Evolutionary conservation across 2,329 filamentous ascomycete species (phyloP), one percentile per base, ranked within the genome.

Genomic region (Xylariomycetidae sp.): DNA sequence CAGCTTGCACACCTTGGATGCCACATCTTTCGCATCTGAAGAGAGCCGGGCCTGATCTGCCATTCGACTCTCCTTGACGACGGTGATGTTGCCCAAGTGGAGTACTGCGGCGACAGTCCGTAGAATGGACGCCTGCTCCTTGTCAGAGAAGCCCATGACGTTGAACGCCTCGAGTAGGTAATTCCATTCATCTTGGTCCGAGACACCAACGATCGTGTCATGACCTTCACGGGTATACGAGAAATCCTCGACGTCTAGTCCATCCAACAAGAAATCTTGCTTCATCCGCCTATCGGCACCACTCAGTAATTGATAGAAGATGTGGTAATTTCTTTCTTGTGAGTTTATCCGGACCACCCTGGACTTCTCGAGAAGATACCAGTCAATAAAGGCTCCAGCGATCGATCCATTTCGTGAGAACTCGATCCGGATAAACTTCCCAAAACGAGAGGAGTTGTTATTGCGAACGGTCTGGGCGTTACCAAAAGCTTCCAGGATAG

Each of bases 351-450:
- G 82, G 14, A 98, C 90, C 6, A 98, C 92, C 49, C 92, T 79
- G n/a, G 92, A 98, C 62, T 98, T 98, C 56, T 98, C 92, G 11
- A 98, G 69, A 1, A 98, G 72, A 61, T 97, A 98, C 92, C 92
- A 98, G 58, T 98, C 89, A 46, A 98, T 97, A 63, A 88, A 96
- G 15, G 92, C 92, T 22, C 94, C 94, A 4, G 85, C 85, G 46
- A 98, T 98, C 34, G 92, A 85, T 17, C 94, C 94, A 22, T 77
- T 77, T 16, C 85, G 76, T 20, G 80, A 88, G 62, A 98, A 96
- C 56, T 96, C 88, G 53, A 98, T 98, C 31, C 94, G 78, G 56
- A 98, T 98, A 54, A 98, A 98, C 60, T 98, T 98, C 56, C 92
- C 92, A 53, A 98, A 98, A 44, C 92, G 81, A 5, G 92, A 98